Evolutionary conservation across 2,329 filamentous ascomycete species (phyloP), one percentile per base, ranked within the genome.

Genomic region (Monilinia aucupariae): DNA sequence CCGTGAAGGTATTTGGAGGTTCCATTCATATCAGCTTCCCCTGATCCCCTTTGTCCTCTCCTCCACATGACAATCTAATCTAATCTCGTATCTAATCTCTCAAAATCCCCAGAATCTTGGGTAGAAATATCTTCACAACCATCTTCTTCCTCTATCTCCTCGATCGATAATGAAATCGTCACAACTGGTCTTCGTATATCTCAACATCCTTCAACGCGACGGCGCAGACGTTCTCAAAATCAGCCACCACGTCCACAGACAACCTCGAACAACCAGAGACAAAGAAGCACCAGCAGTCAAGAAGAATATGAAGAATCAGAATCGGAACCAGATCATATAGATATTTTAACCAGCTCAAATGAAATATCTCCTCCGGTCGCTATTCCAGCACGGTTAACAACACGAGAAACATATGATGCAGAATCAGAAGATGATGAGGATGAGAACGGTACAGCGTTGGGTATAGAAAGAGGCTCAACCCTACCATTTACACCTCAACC

Each of bases 291-390:
- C 39, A 96, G 91, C 76, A 96, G 92, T 71, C 91, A 96, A 74
- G 92, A 96, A 70, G 92, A 96, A 77, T 96, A 96, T 71, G 91
- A 96, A 41, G 92, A 96, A 78, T 96, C 89, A 66, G 92, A 96
- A 75, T 96, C 84, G 67, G 92, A 96, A 66, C 91, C 92, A 49
- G 92, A 96, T 70, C 84, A 82, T 17, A 56, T 56, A 47, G 54
- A 56, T 47, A 69, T 84, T 13, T 74, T 87, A 72, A 81, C 81
- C 2, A 85, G 83, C 69, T 87, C 85, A 17, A 81, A 79, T 52
- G 85, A 87, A 69, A 71, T 80, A 66, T 51, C 72, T 61, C 62
- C 72, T 58, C 59, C 74, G 68, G 71, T 80, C 65, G 49, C 72
- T 62, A 60, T 72, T 58, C 59, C 74, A 51, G 65, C 66, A 3